These are phyloP conservation scores for Zelonia costaricensis DNA, from an alignment of 208 protist species.

Conservation along the genomic window DNA sequence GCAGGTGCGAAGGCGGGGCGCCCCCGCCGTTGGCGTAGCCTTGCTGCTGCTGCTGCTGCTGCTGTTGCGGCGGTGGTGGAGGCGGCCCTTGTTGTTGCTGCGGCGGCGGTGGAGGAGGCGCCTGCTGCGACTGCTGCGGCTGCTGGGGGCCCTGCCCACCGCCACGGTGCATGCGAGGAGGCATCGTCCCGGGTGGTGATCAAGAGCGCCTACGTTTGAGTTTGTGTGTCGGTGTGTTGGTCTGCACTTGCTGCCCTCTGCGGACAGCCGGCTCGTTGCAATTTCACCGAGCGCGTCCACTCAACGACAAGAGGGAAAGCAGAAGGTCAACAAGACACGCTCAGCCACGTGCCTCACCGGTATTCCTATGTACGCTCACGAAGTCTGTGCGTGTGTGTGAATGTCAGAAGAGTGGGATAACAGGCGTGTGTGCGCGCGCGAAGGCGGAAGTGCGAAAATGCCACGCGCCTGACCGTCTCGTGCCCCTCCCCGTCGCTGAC, in stretches of 20 bases:
- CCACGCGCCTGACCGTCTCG: too few relatives aligned
- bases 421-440: too few relatives aligned
- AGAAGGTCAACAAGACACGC: too few relatives aligned
- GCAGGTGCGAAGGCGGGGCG: conserved; percentile 29
- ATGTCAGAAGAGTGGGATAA: too few relatives aligned
- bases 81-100: conserved; percentile 9
- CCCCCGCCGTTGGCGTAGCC: conserved; percentile 25
- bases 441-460: too few relatives aligned
- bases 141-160: conserved; percentile 28
- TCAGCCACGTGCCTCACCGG: too few relatives aligned
- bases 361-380: too few relatives aligned
- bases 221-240: background rate
- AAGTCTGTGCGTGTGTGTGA: background rate
- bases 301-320: too few relatives aligned
- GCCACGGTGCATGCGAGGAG: conserved; percentile 33
- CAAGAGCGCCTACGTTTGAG: background rate
- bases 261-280: too few relatives aligned
- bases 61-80: conserved; percentile 17
- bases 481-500: too few relatives aligned
- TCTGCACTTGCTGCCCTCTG: background rate
- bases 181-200: conserved; percentile 8
- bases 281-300: too few relatives aligned
- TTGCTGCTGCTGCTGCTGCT: conserved; percentile 19
- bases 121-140: conserved; percentile 23
- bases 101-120: conserved; percentile 2